A percentile compares a stretch with the other conserved stretches of the same genome.
phyloP scores from a whole-genome alignment of 1,284 basidiomycete genomes.

The Meripilus lineatus region DNA sequence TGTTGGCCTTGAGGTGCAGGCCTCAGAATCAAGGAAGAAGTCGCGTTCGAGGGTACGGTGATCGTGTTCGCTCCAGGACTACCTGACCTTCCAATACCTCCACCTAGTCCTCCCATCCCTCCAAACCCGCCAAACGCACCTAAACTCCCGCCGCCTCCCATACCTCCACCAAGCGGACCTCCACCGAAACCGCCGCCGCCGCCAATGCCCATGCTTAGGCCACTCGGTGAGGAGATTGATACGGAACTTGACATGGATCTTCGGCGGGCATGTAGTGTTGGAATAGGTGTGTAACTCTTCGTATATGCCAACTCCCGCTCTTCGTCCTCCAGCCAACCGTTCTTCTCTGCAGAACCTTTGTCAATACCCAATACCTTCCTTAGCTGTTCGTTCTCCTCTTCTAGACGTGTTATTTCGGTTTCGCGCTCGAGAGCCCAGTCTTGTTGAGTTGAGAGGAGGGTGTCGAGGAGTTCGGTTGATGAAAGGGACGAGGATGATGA shows the following conservation, averaged over 20 bases:
- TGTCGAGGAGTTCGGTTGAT: slow-evolving; percentile 15
- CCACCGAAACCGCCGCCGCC: slow-evolving; percentile 1
- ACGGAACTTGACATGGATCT: slow-evolving; percentile 9
- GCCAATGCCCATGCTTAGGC: too few species aligned
- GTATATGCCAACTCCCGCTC: slow-evolving; percentile 22
- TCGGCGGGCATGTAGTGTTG: slow-evolving; percentile 5
- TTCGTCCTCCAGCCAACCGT: slow-evolving; percentile 36
- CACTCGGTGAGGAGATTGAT: too few species aligned
- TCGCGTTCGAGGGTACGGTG: too few species aligned
- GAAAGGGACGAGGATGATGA: background rate
- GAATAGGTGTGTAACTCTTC: slow-evolving; percentile 11
- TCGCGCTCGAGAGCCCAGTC: slow-evolving; percentile 89
- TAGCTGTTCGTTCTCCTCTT: slow-evolving; percentile 77
- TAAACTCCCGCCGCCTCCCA: background rate
- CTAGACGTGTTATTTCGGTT: slow-evolving; percentile 73
- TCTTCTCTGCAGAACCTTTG: slow-evolving; percentile 41
- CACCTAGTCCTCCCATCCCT: slow-evolving; percentile 7
- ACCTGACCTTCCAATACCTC: too few species aligned
- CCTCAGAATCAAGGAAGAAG: too few species aligned
- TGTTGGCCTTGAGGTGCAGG: background rate
- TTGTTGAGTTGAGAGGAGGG: slow-evolving; percentile 28
- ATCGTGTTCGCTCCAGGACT: too few species aligned
- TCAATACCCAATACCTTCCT: slow-evolving; percentile 74
- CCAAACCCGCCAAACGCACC: background rate
- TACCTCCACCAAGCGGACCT: slow-evolving; percentile 7